Evolutionary conservation across 1,284 basidiomycete species (phyloP).

Genomic region (Malassezia obtusa): DNA sequence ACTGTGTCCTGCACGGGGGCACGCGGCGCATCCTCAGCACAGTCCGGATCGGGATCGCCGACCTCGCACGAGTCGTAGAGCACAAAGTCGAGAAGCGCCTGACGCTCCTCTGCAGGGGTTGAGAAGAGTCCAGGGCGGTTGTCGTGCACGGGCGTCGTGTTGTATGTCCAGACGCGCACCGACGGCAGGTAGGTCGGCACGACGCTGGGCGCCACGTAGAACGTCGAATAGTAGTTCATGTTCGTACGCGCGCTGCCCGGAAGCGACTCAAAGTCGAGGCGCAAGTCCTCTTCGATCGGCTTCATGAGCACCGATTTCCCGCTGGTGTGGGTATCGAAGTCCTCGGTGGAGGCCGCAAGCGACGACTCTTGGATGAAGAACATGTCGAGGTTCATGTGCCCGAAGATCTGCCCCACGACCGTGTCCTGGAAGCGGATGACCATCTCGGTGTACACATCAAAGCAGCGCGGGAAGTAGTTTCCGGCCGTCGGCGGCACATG

Average conservation of each 20-base stretch:
- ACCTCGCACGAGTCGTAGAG: conserved; percentile 21
- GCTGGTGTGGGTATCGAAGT: not conserved
- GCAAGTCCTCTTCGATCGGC: conserved; percentile 26
- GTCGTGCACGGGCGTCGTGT: conserved; percentile 23
- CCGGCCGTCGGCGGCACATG: conserved; percentile 65
- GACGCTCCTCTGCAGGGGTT: conserved; percentile 21
- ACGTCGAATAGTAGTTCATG: conserved; percentile 32
- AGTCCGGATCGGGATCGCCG: conserved; percentile 38
- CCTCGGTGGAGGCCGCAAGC: not conserved
- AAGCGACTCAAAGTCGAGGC: conserved; percentile 37
- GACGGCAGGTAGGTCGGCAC: conserved; percentile 81
- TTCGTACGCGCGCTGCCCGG: conserved; percentile 33
- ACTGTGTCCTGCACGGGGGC: conserved; percentile 47
- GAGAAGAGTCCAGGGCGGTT: not conserved
- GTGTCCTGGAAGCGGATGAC: conserved; percentile 77
- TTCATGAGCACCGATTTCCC: conserved; percentile 5
- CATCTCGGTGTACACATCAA: conserved; percentile 66
- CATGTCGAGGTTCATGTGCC: conserved; percentile 54
- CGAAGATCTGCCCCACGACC: conserved; percentile 77
- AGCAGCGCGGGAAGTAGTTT: conserved; percentile 77
- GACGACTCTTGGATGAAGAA: conserved; percentile 39
- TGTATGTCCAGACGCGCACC: conserved; percentile 63
- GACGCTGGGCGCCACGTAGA: conserved; percentile 50
- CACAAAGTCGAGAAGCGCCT: conserved; percentile 24
- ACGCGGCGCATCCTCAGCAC: conserved; percentile 40